Base-by-base conservation (phyloP, 2,329 filamentous ascomycete species). In the Aureobasidium namibiae region DNA sequence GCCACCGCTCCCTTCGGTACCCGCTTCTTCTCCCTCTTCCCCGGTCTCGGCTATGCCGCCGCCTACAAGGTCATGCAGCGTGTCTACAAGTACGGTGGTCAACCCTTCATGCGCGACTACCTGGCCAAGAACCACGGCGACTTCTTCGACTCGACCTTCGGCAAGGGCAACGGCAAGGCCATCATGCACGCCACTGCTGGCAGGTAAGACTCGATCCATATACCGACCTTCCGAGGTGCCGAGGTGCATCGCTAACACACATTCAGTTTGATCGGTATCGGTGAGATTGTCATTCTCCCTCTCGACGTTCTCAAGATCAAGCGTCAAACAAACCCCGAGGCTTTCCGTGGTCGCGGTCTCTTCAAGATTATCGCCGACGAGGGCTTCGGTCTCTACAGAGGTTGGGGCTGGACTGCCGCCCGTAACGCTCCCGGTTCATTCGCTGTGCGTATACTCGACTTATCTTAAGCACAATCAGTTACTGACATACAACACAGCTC, bases 281-380 rank as follows among this genome's bases (percentile, higher is more conserved):
- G 94, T 71, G 94, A 99, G 79, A 95, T 99, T 65, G 84, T 99
- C 61, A 84, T 99, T 31, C 83, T 99, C 41, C 94, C 94, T 42
- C 84, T 99, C 62, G 94, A 99, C 68, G 92, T 99, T 39, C 83
- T 99, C 64, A 99, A 99, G 84, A 99, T 99, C 80, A 99, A 99
- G 84, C 87, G 94, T 69, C 94, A 99, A 80, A 99, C 94, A 66
- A 99, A 99, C 81, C 94, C 94, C 41, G 94, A 97, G 72, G 92
- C 94, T 36, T 99, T 99, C 85, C 85, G 91, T 66, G 92, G 92
- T 67, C 89, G 94, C 69, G 94, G 94, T 63, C 81, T 99, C 61
- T 78, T 97, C 72, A 87, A 82, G 76, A 97, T 99, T 65, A 82
- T 99, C 63, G 82, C 84, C 61, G 94, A 99, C 71, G 94, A 99